A percentile compares a stretch with the other conserved stretches of the same genome.
Conservation (phyloP, 2,329 filamentous ascomycete species). For the Fusarium sp. region DNA sequence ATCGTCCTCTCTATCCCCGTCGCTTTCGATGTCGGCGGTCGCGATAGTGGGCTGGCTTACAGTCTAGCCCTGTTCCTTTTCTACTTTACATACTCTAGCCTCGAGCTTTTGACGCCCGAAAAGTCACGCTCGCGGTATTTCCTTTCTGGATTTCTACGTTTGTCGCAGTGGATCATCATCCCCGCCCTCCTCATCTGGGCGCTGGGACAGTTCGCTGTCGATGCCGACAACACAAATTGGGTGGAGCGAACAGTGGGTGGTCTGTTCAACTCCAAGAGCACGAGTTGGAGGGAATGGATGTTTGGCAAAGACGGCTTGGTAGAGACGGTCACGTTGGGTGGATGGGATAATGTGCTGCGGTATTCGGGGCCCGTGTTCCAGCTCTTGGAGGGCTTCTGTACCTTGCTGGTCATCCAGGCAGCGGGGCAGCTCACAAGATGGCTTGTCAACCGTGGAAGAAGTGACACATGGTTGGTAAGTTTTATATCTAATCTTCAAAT, state of each 20-base stretch:
- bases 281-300: constrained; percentile 83
- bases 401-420: constrained; percentile 92
- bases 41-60: constrained; percentile 93
- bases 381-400: constrained; percentile 95
- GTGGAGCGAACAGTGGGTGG: constrained; percentile 81
- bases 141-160: constrained; percentile 75
- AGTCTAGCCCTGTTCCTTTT: constrained; percentile 89
- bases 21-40: constrained; percentile 96
- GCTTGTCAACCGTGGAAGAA: constrained; percentile 91
- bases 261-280: constrained; percentile 70
- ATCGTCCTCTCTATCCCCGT: constrained; percentile 96
- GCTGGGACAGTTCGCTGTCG: constrained; percentile 93
- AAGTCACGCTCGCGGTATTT: constrained; percentile 79
- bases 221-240: constrained; percentile 82
- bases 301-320: constrained; percentile 88
- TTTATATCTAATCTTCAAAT: neutral
- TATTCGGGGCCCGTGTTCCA: constrained; percentile 97
- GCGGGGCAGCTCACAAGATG: constrained; percentile 94
- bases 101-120: constrained; percentile 85
- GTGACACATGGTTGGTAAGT: constrained; percentile 95
- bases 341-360: constrained; percentile 87
- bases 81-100: constrained; percentile 87
- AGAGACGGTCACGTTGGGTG: constrained; percentile 82
- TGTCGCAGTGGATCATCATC: constrained; percentile 88
- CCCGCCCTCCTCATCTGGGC: constrained; percentile 93